phyloP scores from a whole-genome alignment of 2,329 filamentous ascomycete species.

The Verticillium albo-atrum region DNA sequence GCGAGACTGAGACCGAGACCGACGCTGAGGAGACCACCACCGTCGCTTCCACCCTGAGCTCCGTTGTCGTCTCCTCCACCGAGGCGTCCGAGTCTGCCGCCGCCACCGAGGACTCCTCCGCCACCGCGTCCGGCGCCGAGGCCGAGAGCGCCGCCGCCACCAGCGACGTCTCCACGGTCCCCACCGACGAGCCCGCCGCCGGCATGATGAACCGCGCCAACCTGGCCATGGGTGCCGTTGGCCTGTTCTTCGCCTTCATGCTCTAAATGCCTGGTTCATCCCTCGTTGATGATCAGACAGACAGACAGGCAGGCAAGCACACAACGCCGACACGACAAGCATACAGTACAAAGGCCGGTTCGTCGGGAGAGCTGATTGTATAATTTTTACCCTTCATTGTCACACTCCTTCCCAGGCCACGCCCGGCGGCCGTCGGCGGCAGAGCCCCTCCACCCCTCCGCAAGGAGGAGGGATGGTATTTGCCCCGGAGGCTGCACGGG shows the following conservation, averaged over 20 bases:
- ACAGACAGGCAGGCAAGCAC: not conserved
- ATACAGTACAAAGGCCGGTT: constrained; percentile 5
- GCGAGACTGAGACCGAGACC: constrained; percentile 2
- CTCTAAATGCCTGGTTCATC: constrained; percentile 5
- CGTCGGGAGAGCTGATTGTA: constrained; percentile 12
- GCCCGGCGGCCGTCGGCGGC: not conserved
- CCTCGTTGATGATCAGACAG: not conserved
- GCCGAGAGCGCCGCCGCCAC: constrained; percentile 1
- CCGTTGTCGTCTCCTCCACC: not conserved
- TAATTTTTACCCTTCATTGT: constrained; percentile 3
- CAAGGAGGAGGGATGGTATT: not conserved
- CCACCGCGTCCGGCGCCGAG: not conserved
- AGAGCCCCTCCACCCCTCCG: too few relatives aligned
- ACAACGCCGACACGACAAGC: too few relatives aligned
- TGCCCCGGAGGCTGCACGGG: not conserved
- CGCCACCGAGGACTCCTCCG: not conserved
- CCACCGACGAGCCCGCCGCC: constrained; percentile 6
- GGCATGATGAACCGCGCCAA: constrained; percentile 13
- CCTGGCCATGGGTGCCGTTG: constrained; percentile 11
- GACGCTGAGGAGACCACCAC: constrained; percentile 3
- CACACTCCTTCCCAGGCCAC: constrained; percentile 1
- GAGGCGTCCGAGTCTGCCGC: not conserved
- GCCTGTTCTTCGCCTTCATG: constrained; percentile 13
- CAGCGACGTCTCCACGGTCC: not conserved
- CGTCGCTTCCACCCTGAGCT: not conserved